Evolutionary conservation across 163 green algal genomes (phyloP), one percentile per base, ranked within the genome.

Genomic region (Prototheca wickerhamii): DNA sequence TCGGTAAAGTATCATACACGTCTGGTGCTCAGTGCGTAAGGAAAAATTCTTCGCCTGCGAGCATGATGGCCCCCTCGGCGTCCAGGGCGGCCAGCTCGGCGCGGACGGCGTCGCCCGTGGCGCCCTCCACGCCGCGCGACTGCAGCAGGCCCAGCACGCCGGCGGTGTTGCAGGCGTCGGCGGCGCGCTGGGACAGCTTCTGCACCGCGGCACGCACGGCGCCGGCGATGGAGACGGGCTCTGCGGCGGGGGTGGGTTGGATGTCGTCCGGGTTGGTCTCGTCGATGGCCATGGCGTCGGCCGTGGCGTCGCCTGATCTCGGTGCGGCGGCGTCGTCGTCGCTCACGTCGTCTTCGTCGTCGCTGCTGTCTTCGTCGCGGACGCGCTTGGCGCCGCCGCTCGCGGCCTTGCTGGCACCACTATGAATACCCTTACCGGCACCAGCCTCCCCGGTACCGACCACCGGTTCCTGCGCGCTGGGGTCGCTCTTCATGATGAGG

Each of bases 401-500:
- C 67, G 43, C 18, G 49, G 60, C 21, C 34, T 37, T 43, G 32
- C 3, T 35, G 4, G 25, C 35, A 1, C 3, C 37, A 6, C 50
- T 18, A 28, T 30, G 30, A 15, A 26, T 7, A 8, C 54, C 54
- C 29, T 28, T 26, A 61, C 31, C 17, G 25, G 7, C 54, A 30
- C 56, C 23, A 49, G 42, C 61, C 37, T 31, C n/a, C 31, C 26
- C 58, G 23, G 7, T 7, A n/a, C 31, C 21, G 50, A 34, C 21
- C 50, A 30, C 50, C 56, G 17, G 7, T 25, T 74, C 70, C 28
- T 74, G 40, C 33, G 64, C 75, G 1, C 42, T 65, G 23, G 72
- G 76, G 54, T 83, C 76, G 42, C 59, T 68, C 59, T 86, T 82
- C 20, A 83, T 67, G 63, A 86, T 75, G 44, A 70, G 26, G 54